Base-by-base conservation (phyloP, 495 filamentous ascomycete species). In the Staphylotrichum longicolle region DNA sequence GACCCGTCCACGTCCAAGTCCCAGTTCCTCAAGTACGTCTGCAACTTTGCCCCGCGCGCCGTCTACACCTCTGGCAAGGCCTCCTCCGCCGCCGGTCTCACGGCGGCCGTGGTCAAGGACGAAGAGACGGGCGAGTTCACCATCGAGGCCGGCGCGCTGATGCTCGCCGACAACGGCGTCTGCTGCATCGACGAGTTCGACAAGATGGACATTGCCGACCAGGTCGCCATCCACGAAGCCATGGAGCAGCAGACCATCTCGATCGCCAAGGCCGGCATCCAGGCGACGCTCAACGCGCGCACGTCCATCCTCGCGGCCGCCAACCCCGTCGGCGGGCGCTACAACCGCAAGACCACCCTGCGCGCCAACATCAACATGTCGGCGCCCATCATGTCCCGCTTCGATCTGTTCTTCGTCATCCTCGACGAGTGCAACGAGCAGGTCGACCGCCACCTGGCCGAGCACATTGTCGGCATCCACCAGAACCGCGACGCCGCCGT, bases 161-260 rank as follows among this genome's bases (percentile, higher is more conserved):
- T 99, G 94, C 82, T 99, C 35, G 94, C 95, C 34, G 93, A 94
- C 77, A 96, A 90, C 70, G 94, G 95, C 64, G 93, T 98, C 72
- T 99, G 94, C 75, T 91, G 91, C 62, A 99, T 99, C 71, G 94
- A 99, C 72, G 94, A 99, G 68, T 99, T 99, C 71, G 94, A 99
- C 81, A 99, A 98, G 78, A 99, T 99, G 94, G 94, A 99, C 69
- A 90, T 99, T 55, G 84, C 78, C 51, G 94, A 99, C 76, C 94
- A 99, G 78, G 94, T 99, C 50, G 94, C 94, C 64, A 98, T 99
- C 74, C 94, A 99, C 84, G 94, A 99, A 84, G 95, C 95, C 57
- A 99, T 99, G 94, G 94, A 99, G 83, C 94, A 99, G 77, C 94
- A 99, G 78, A 99, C 94, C 20, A 99, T 99, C 66, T 97, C 93